Base-by-base conservation (phyloP, 2,329 filamentous ascomycete species). In the Grosmannia serpens region DNA sequence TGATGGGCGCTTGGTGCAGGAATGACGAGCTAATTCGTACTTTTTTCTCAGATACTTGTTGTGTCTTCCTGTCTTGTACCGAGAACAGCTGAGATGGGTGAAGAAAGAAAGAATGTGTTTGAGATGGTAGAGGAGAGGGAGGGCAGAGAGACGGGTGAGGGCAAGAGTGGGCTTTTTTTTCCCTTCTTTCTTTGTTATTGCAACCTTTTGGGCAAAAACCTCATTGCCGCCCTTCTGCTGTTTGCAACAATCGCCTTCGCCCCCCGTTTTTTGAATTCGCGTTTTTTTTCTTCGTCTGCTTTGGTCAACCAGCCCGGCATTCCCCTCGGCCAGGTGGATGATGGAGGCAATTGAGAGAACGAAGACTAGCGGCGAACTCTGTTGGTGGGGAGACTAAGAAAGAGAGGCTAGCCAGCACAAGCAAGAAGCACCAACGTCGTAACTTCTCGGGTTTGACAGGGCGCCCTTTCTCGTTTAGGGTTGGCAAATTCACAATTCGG, bases 381-480 rank as follows among this genome's bases (percentile, higher is more conserved):
- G 22, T 27, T 57, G 55, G 55, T 57, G 55, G 55, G 55, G 46
- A 57, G 26, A 20, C 46, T 51, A 57, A n/a, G 29, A 35, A 26
- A 22, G 17, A 50, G 46, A 35, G 35, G 33, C 55, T 56, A 56
- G 54, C 54, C 54, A 35, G 41, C 44, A 46, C 41, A 49, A 49
- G 54, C 53, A 54, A 27, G 22, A 54, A 26, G 31, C 31, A 26
- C 53, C 38, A 56, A 38, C 54, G 54, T 56, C 54, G 54, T 29
- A 56, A 26, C 54, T 56, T 38, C 13, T 56, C 44, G 41, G 54
- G 41, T 49, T 56, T 56, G 54, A 56, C 54, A 56, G 54, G 38
- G 29, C 54, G 54, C 29, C 41, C 41, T 31, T 49, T 49, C 54
- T 56, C 29, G 54, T 56, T 56, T 56, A 35, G 54, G 54, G 44